Evolutionary conservation across 2,329 filamentous ascomycete genomes (phyloP).

Genomic region (Raffaelea deltoideospora): DNA sequence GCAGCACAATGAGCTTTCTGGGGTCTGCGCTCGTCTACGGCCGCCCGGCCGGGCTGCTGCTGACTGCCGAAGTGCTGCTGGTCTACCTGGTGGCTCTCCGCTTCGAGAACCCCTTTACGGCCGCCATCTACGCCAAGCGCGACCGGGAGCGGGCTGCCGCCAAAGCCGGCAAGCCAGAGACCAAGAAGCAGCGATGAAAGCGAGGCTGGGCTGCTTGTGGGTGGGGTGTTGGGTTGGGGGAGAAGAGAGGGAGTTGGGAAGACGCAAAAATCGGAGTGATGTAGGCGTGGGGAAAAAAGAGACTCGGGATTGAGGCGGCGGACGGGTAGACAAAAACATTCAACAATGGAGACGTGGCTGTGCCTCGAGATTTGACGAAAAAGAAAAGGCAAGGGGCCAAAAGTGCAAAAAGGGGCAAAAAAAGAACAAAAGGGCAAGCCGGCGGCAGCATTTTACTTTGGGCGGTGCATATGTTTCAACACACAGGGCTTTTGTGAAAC

Average conservation of each 20-base stretch:
- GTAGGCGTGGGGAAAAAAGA: background rate
- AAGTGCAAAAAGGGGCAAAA: too few relatives aligned
- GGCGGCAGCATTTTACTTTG: too few relatives aligned
- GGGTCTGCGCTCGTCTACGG: constrained; percentile 73
- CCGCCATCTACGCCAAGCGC: constrained; percentile 80
- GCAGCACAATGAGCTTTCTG: constrained; percentile 81
- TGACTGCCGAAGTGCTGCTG: constrained; percentile 60
- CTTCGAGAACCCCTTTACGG: constrained; percentile 92
- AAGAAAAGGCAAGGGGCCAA: too few relatives aligned
- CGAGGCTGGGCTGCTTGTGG: too few relatives aligned
- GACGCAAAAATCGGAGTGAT: background rate
- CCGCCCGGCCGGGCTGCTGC: constrained; percentile 69
- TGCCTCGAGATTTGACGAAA: too few relatives aligned
- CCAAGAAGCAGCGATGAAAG: constrained; percentile 36
- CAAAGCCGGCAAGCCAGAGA: constrained; percentile 23
- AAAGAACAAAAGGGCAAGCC: too few relatives aligned
- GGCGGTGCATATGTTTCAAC: too few relatives aligned
- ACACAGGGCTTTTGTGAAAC: too few relatives aligned
- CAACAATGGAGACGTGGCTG: too few relatives aligned
- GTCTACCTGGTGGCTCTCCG: constrained; percentile 69
- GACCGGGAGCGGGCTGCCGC: constrained; percentile 36
- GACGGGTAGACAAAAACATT: too few relatives aligned
- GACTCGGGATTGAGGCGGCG: background rate
- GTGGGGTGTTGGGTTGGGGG: too few relatives aligned
- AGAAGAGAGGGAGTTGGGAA: background rate